These are phyloP conservation scores for Jimgerdemannia flammicorona DNA, from an alignment of 192 early-diverging fungal genomes.

Conservation along the genomic window DNA sequence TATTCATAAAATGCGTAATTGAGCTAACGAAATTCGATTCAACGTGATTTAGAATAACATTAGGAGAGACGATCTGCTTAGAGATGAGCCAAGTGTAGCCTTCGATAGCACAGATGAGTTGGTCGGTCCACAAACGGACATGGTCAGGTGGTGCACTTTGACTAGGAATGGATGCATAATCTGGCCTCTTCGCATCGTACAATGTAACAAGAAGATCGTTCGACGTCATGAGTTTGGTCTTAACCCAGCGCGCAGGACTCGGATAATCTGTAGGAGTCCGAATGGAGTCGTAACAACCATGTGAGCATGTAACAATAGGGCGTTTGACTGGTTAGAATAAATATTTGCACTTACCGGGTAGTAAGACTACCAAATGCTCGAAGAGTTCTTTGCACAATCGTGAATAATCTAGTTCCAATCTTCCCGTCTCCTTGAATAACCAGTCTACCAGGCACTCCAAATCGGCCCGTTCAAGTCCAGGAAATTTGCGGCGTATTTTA, in stretches of 20 bases:
- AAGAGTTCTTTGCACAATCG: slow-evolving; percentile 61
- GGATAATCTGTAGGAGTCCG: not conserved
- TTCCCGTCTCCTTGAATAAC: slow-evolving; percentile 51
- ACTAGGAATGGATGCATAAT: not conserved
- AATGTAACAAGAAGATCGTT: not conserved
- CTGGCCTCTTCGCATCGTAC: not conserved
- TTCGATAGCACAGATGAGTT: slow-evolving; percentile 21
- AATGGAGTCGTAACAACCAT: not conserved
- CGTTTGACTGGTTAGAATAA: not conserved
- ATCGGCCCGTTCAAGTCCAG: slow-evolving; percentile 36
- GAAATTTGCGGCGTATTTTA: slow-evolving; percentile 39
- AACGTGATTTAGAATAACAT: not conserved
- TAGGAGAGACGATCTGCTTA: slow-evolving; percentile 12
- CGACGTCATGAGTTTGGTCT: not conserved
- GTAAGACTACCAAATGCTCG: slow-evolving; percentile 42
- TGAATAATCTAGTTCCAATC: slow-evolving; percentile 54
- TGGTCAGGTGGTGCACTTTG: not conserved
- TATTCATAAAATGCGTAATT: not conserved
- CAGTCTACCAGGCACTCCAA: slow-evolving; percentile 51
- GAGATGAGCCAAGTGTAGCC: slow-evolving; percentile 35
- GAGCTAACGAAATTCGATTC: slow-evolving; percentile 1
- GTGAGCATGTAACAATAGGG: not conserved
- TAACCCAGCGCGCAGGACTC: not conserved
- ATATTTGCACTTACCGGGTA: slow-evolving; percentile 36
- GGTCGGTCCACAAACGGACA: slow-evolving; percentile 18